Base-by-base conservation (phyloP, 108 stramenopile species). In the Nitzschia palea region DNA sequence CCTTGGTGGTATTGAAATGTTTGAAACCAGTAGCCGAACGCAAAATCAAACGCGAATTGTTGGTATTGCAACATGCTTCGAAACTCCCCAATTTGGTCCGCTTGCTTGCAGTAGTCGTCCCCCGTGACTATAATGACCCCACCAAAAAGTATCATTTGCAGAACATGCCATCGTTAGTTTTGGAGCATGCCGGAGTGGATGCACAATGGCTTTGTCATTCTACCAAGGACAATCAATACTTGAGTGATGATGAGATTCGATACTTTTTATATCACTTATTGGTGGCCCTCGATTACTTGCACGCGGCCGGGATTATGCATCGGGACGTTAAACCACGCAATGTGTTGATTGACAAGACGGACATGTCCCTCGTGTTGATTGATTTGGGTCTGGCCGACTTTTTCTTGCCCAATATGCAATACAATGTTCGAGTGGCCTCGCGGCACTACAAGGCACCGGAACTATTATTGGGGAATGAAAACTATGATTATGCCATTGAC, bases 281-380 rank as follows among this genome's bases (percentile, higher is more conserved):
- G 37, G 74, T 89, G 14, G 96, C 92, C 26, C 65, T 97, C 20
- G 94, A 97, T 80, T 73, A 74, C 34, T 54, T 92, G 26, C 96
- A 97, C 66, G 60, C 88, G 1, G 65, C 68, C 0, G 95, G 96
- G 15, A 89, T 97, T 10, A 96, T 97, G 94, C 95, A 97, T 72
- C 78, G 96, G 1, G 96, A 97, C 71, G 92, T 97, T 50, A 97
- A 97, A 56, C 96, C 96, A n/a, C 62, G 94, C 33, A 97, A 97
- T 65, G 89, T 93, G 12, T 67, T 96, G 35, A 95, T 97, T 62
- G 93, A 95, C 74, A 78, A 79, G 14, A 43, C 42, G 8, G 58
- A 79, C 17, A 61, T 54, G n/a, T 55, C 36, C 28, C 68, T 97
- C 1, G 88, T 91, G 82, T 80, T 97, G 28, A 94, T 97, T 62